Percentiles rank a stretch among this genome's conserved stretches.
Conservation (phyloP, 2,329 filamentous ascomycete species). For the Zymoseptoria crescenta region DNA sequence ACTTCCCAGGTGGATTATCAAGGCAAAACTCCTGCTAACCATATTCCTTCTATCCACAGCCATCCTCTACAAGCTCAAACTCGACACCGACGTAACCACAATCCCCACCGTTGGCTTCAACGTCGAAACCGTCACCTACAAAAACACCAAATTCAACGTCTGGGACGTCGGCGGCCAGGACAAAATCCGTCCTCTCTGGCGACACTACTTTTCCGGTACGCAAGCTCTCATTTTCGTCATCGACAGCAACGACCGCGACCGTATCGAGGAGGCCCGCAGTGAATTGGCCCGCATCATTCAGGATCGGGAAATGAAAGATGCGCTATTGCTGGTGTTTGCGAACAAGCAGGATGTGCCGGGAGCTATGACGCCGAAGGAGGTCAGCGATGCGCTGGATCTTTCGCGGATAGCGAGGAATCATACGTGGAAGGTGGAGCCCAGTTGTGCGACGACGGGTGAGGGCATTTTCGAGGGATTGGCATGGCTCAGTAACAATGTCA, state of each 20-base stretch:
- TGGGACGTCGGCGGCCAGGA: slow-evolving; percentile 99
- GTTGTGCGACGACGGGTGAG: slow-evolving; percentile 46
- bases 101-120: slow-evolving; percentile 99
- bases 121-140: slow-evolving; percentile 99
- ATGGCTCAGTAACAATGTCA: slow-evolving; percentile 46
- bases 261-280: slow-evolving; percentile 92
- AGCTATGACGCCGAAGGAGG: slow-evolving; percentile 45
- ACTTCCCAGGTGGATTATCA: no score
- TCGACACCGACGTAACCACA: slow-evolving; percentile 97
- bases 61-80: slow-evolving; percentile 99
- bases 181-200: slow-evolving; percentile 99
- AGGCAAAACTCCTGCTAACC: neutral
- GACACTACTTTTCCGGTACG: slow-evolving; percentile 97
- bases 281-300: slow-evolving; percentile 98
- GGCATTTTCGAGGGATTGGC: slow-evolving; percentile 47
- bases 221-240: slow-evolving; percentile 99
- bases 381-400: slow-evolving; percentile 42
- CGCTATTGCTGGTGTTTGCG: slow-evolving; percentile 92
- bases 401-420: slow-evolving; percentile 45
- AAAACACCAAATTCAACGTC: slow-evolving; percentile 99
- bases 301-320: slow-evolving; percentile 97
- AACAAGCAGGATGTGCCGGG: slow-evolving; percentile 98
- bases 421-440: slow-evolving; percentile 48
- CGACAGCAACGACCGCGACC: slow-evolving; percentile 96
- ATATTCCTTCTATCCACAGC: slow-evolving; percentile 34